Evolutionary conservation across 2,329 filamentous ascomycete species (phyloP).

Genomic region (Escovopsis sp.): DNA sequence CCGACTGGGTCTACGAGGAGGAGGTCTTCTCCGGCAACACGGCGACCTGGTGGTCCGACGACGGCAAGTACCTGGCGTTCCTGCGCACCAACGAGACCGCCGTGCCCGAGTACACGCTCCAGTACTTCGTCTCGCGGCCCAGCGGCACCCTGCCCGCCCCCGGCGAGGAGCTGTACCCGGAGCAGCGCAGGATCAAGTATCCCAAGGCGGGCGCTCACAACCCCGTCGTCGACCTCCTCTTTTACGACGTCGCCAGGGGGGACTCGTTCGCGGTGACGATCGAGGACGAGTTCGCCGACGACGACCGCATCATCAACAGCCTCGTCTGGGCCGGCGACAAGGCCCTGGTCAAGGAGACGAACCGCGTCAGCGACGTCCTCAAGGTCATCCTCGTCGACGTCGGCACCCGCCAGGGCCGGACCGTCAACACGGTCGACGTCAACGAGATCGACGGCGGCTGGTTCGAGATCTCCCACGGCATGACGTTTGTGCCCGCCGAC

Average conservation of each 20-base stretch:
- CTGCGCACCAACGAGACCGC: slow-evolving; percentile 84
- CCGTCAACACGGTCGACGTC: slow-evolving; percentile 67
- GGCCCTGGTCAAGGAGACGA: slow-evolving; percentile 80
- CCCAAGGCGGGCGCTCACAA: slow-evolving; percentile 92
- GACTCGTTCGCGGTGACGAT: slow-evolving; percentile 72
- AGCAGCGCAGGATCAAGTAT: slow-evolving; percentile 87
- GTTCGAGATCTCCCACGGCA: slow-evolving; percentile 87
- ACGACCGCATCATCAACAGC: slow-evolving; percentile 82
- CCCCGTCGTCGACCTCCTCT: slow-evolving; percentile 72
- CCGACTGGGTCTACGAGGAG: slow-evolving; percentile 90
- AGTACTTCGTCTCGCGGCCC: slow-evolving; percentile 83
- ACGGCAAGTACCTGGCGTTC: slow-evolving; percentile 82
- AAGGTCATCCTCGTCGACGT: slow-evolving; percentile 80
- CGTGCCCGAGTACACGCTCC: slow-evolving; percentile 81
- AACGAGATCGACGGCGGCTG: slow-evolving; percentile 83
- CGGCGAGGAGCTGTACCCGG: slow-evolving; percentile 79
- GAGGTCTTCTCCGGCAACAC: slow-evolving; percentile 54
- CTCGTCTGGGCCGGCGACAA: slow-evolving; percentile 80
- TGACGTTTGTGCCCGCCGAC: slow-evolving; percentile 75
- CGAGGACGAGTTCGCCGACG: slow-evolving; percentile 60
- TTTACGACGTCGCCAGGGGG: slow-evolving; percentile 62
- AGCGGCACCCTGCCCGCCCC: slow-evolving; percentile 51
- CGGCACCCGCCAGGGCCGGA: slow-evolving; percentile 51
- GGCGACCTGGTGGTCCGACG: slow-evolving; percentile 89
- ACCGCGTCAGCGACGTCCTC: slow-evolving; percentile 84